Percentiles rank a stretch among this genome's conserved stretches.
phyloP scores from a whole-genome alignment of 352 stramenopile genomes.

The Elongisporangium undulatum region DNA sequence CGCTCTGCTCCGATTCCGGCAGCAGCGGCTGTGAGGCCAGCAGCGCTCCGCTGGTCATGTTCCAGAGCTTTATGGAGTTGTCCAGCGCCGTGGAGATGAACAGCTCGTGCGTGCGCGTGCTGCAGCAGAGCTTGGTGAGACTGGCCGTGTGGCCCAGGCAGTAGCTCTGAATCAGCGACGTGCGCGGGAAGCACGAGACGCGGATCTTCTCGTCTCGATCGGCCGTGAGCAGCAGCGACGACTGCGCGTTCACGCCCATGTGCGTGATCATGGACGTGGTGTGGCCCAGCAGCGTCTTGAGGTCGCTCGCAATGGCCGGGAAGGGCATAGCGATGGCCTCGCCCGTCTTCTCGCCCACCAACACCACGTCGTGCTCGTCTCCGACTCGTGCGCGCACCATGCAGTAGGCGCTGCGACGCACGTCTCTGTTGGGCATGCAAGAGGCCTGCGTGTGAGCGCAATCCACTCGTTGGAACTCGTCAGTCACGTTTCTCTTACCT shows the following conservation, averaged over 20 bases:
- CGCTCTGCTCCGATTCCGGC: slow-evolving; percentile 17
- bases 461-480: background rate
- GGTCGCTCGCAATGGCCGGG: slow-evolving; percentile 53
- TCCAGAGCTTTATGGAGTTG: slow-evolving; percentile 81
- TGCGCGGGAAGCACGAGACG: slow-evolving; percentile 75
- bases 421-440: slow-evolving; percentile 11
- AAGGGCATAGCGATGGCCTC: slow-evolving; percentile 78
- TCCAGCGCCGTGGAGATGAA: slow-evolving; percentile 75
- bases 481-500: slow-evolving; percentile 6
- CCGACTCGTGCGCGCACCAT: slow-evolving; percentile 34
- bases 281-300: slow-evolving; percentile 76
- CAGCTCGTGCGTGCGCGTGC: slow-evolving; percentile 35
- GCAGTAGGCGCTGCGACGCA: slow-evolving; percentile 71
- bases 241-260: slow-evolving; percentile 50
- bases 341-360: slow-evolving; percentile 80
- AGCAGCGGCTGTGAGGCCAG: slow-evolving; percentile 52
- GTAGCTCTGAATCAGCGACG: slow-evolving; percentile 75
- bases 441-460: background rate
- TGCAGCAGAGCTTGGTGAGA: slow-evolving; percentile 55
- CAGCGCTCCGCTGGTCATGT: slow-evolving; percentile 40
- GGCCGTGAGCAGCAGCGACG: slow-evolving; percentile 58
- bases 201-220: slow-evolving; percentile 85
- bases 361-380: slow-evolving; percentile 48
- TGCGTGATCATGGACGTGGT: slow-evolving; percentile 87
- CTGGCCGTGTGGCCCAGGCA: slow-evolving; percentile 73